phyloP scores from a whole-genome alignment of 805 yeast genomes.

The Ogataea ramenticola region DNA sequence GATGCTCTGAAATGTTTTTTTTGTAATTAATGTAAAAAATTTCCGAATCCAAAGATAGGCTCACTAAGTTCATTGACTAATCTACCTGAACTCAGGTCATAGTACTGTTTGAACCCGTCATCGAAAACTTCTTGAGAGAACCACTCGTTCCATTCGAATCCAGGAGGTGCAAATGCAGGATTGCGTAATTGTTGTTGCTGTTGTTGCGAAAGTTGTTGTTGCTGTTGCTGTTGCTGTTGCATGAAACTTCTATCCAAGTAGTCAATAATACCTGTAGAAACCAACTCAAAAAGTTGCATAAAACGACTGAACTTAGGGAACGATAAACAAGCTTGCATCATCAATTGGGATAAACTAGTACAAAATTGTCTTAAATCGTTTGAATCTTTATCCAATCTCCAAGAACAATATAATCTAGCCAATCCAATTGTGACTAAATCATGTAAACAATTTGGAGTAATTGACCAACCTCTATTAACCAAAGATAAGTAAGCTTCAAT shows the following conservation, averaged over 20 bases:
- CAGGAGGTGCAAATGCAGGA: not conserved
- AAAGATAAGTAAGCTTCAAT: constrained; percentile 9
- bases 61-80: constrained; percentile 7
- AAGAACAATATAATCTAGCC: constrained; percentile 18
- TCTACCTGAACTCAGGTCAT: constrained; percentile 11
- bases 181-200: not conserved
- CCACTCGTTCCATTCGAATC: constrained; percentile 19
- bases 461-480: constrained; percentile 10
- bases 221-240: not conserved
- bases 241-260: constrained; percentile 6
- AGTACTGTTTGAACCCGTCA: constrained; percentile 15
- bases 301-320: constrained; percentile 13
- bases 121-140: constrained; percentile 18
- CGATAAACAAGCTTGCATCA: constrained; percentile 11
- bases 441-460: constrained; percentile 13
- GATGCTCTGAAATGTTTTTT: no score
- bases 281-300: constrained; percentile 10
- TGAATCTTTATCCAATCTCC: constrained; percentile 15
- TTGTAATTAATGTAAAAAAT: no score
- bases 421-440: constrained; percentile 15
- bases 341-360: constrained; percentile 4
- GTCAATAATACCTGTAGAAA: constrained; percentile 13
- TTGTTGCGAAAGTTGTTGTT: not conserved
- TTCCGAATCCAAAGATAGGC: constrained; percentile 5
- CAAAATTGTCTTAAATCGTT: constrained; percentile 10